Evolutionary conservation across 2,329 filamentous ascomycete species (phyloP).

Genomic region (Westerdykella ornata): DNA sequence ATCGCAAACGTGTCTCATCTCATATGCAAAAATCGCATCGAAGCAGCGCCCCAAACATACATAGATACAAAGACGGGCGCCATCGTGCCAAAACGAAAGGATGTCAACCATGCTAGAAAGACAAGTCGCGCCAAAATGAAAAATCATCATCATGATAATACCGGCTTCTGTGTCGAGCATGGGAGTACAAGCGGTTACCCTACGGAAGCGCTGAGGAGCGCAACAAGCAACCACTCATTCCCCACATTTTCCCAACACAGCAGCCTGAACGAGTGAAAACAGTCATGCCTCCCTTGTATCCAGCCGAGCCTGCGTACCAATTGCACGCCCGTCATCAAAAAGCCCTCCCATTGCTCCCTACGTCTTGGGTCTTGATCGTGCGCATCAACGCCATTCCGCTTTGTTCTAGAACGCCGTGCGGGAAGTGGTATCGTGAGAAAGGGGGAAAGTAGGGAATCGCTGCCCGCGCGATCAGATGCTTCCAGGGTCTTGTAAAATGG

Average conservation of each 20-base stretch:
- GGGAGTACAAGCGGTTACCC: constrained; percentile 1
- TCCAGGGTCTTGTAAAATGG: constrained; percentile 14
- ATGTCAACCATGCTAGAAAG: too few relatives aligned
- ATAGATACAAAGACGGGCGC: too few relatives aligned
- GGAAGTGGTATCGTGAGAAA: constrained; percentile 5
- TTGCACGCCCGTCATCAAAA: constrained; percentile 6
- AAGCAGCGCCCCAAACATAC: too few relatives aligned
- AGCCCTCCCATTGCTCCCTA: constrained; percentile 17
- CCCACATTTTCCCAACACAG: background rate
- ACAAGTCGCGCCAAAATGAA: too few relatives aligned
- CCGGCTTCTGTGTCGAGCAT: too few relatives aligned
- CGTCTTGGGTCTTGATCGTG: constrained; percentile 16
- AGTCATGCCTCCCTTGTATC: constrained; percentile 7
- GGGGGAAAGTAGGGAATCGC: constrained; percentile 15
- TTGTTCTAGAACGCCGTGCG: constrained; percentile 11
- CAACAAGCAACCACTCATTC: constrained; percentile 16
- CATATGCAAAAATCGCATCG: too few relatives aligned
- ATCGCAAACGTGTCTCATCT: too few relatives aligned
- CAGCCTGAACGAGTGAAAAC: constrained; percentile 8
- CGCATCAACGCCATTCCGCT: constrained; percentile 15
- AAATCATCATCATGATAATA: too few relatives aligned
- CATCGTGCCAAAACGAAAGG: too few relatives aligned
- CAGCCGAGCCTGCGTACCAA: background rate
- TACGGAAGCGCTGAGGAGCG: constrained; percentile 19
- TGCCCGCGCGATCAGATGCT: constrained; percentile 6